These are phyloP conservation scores for Jacaranda copaia DNA, from an alignment of 257 asterid genomes.

Conservation along the genomic window DNA sequence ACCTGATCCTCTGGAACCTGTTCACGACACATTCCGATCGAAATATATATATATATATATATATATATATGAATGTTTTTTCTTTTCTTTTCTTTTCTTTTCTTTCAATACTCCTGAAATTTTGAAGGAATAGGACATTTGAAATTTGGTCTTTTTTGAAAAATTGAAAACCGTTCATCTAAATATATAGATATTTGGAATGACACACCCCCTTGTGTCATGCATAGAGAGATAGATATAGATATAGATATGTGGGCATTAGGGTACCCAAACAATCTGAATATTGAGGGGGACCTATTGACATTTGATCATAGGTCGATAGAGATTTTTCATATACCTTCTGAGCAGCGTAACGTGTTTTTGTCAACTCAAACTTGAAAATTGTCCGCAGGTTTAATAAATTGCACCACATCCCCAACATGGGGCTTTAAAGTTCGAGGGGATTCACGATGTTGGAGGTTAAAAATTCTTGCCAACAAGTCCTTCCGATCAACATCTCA, in stretches of 20 bases:
- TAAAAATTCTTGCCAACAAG: not conserved
- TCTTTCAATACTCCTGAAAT: not conserved
- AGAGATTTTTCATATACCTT: constrained; percentile 4
- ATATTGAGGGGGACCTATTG: constrained; percentile 24
- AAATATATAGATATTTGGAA: too few species aligned
- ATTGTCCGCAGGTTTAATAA: not conserved
- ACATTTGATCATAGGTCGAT: constrained; percentile 8
- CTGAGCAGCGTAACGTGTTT: constrained; percentile 35
- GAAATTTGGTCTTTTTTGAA: too few species aligned
- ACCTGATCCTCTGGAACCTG: too few species aligned
- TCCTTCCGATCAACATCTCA: too few species aligned
- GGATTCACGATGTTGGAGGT: too few species aligned
- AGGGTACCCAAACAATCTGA: constrained; percentile 10
- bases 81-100: too few species aligned
- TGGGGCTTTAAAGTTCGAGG: not conserved
- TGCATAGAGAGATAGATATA: too few species aligned
- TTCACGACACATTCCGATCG: too few species aligned
- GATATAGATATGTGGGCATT: constrained; percentile 1
- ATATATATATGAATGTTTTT: too few species aligned
- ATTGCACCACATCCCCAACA: constrained; percentile 4
- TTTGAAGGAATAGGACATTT: not conserved
- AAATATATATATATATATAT: too few species aligned
- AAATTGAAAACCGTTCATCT: not conserved
- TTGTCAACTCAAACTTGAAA: constrained; percentile 32
- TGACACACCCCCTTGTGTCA: too few species aligned